Base-by-base conservation (phyloP, 1,284 basidiomycete species). In the Leccinum subspadiceum region DNA sequence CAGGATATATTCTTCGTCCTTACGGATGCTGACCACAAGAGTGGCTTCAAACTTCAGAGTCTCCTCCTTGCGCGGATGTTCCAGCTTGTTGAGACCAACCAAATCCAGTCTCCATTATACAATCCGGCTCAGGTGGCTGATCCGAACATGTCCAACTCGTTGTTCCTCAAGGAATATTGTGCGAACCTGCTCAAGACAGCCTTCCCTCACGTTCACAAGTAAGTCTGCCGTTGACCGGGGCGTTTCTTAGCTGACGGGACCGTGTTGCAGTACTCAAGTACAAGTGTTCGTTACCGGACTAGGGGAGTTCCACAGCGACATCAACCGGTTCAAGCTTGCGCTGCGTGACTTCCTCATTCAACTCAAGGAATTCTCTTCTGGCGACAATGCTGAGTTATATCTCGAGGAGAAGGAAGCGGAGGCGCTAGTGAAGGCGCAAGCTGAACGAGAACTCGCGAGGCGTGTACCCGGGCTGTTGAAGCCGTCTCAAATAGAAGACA, bases 381-480 rank as follows among this genome's bases (percentile, higher is more conserved):
- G 79, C 48, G 90, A 92, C 72, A 91, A 91, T 61, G 81, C 89
- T 26, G 93, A 98, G 67, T 81, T 98, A 44, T 98, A 84, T 78
- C 79, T 94, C 61, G 97, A 98, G 71, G 97, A 99, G 77, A 97
- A 95, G 77, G 96, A 99, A 75, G 86, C 87, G 4, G 96, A 97
- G 75, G 80, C 81, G 10, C 81, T 84, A 66, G 77, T 75, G 68
- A 82, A 83, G 68, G 79, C 86, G 1, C 86, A 89, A 63, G 89
- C 87, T 62, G 95, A 98, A 77, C 88, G 90, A 58, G 86, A 94
- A 77, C 84, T 88, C 35, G 96, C 96, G 17, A 92, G 93, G 81
- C 86, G 92, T 66, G 94, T 99, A 64, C 97, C 96, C n/a, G 97
- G 97, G 58, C 94, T 99, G 92, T 84, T 98, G 74, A 98, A 98